Evolutionary conservation across 1,139 yeast species (phyloP).

Genomic region (Sugiyamaella xylanicola): DNA sequence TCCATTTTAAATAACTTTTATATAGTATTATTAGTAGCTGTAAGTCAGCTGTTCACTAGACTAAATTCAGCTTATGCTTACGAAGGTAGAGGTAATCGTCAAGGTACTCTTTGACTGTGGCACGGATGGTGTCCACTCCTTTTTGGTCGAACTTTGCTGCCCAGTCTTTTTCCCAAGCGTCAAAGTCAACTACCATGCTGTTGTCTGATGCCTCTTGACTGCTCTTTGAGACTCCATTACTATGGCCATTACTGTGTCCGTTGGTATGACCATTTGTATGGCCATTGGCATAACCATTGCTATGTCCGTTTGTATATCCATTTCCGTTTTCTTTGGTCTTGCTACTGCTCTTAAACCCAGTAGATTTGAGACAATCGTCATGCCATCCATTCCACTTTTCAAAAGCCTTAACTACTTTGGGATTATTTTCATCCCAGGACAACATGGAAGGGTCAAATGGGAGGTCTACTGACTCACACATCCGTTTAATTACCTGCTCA

Average conservation of each 20-base stretch:
- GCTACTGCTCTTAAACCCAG: constrained; percentile 30
- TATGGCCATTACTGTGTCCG: neutral
- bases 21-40: too few relatives aligned
- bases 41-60: neutral
- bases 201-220: constrained; percentile 12
- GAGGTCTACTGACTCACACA: constrained; percentile 33
- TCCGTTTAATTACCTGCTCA: constrained; percentile 29
- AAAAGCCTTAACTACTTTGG: constrained; percentile 31
- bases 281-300: neutral
- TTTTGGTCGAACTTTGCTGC: constrained; percentile 27
- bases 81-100: constrained; percentile 36
- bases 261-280: neutral
- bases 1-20: too few relatives aligned
- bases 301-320: neutral
- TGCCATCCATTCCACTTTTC: constrained; percentile 40
- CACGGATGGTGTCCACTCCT: constrained; percentile 29
- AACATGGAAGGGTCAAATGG: constrained; percentile 34
- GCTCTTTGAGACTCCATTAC: neutral
- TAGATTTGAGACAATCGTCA: constrained; percentile 36
- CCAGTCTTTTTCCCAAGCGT: constrained; percentile 34
- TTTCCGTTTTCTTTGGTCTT: neutral
- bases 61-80: constrained; percentile 12
- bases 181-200: constrained; percentile 31
- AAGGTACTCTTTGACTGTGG: constrained; percentile 31
- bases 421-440: constrained; percentile 33